Evolutionary conservation across 768 basidiomycete species (phyloP).

Genomic region (Astraeus odoratus): DNA sequence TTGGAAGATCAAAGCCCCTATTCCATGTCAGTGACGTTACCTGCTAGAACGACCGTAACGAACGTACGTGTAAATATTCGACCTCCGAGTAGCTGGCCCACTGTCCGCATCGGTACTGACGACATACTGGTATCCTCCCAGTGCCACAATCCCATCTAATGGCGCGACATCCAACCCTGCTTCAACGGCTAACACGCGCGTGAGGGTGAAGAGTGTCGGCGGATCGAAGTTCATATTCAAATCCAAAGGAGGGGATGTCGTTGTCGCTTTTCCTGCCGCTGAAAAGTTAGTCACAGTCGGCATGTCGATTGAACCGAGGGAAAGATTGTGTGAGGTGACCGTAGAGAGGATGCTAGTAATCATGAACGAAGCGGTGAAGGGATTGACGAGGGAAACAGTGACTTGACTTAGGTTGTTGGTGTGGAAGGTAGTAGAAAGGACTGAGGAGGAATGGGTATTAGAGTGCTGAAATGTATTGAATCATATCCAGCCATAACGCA

Average conservation of each 20-base stretch:
- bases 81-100: constrained; percentile 28
- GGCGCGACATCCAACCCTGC: constrained; percentile 55
- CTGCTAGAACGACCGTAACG: neutral
- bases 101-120: constrained; percentile 27
- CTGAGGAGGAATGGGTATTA: constrained; percentile 23
- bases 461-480: neutral
- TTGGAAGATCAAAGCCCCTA: constrained; percentile 57
- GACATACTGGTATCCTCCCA: constrained; percentile 64
- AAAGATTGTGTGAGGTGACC: constrained; percentile 56
- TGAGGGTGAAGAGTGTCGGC: constrained; percentile 60
- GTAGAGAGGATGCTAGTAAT: constrained; percentile 55
- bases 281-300: constrained; percentile 41
- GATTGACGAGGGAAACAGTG: constrained; percentile 55
- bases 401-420: constrained; percentile 60
- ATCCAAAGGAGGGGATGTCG: constrained; percentile 49
- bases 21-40: constrained; percentile 2
- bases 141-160: constrained; percentile 55
- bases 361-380: constrained; percentile 53
- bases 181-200: constrained; percentile 56
- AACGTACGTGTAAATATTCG: constrained; percentile 48
- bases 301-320: constrained; percentile 50
- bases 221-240: constrained; percentile 67
- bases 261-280: constrained; percentile 46
- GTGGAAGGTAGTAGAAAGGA: constrained; percentile 57
- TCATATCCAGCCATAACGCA: constrained; percentile 15